Evolutionary conservation across 805 yeast species (phyloP).

Genomic region (Starmerella powellii): DNA sequence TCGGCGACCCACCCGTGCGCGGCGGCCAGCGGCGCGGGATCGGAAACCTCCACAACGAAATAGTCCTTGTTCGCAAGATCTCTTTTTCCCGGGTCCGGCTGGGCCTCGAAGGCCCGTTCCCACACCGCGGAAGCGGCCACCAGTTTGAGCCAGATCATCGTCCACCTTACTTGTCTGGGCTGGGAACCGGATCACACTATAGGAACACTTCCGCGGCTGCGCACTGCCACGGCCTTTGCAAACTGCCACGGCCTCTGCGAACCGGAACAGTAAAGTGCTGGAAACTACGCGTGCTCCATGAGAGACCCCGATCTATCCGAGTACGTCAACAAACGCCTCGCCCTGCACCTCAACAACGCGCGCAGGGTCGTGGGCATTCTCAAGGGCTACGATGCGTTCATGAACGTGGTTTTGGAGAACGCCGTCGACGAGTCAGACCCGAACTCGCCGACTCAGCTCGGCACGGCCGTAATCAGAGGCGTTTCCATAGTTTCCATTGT

Average conservation of each 20-base stretch:
- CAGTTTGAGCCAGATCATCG: constrained; percentile 1
- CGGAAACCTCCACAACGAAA: constrained; percentile 18
- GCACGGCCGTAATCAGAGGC: constrained; percentile 63
- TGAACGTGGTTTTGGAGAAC: constrained; percentile 59
- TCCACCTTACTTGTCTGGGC: not conserved
- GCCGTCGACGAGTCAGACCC: constrained; percentile 48
- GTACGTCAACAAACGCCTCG: constrained; percentile 69
- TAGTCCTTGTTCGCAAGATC: constrained; percentile 16
- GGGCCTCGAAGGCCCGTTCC: constrained; percentile 16
- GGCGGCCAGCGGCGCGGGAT: constrained; percentile 11
- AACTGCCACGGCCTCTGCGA: no score
- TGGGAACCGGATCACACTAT: no score
- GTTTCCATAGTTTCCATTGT: constrained; percentile 62
- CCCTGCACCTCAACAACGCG: constrained; percentile 65
- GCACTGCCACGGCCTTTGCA: no score
- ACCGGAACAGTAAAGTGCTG: no score
- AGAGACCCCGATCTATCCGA: constrained; percentile 31
- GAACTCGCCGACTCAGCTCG: constrained; percentile 45
- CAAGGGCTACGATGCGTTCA: constrained; percentile 71
- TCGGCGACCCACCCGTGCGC: constrained; percentile 15
- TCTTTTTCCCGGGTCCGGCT: constrained; percentile 20
- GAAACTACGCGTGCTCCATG: no score
- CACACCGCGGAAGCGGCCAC: constrained; percentile 11
- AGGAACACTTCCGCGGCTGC: no score
- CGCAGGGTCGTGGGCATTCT: constrained; percentile 69